Percentiles rank a stretch among this genome's conserved stretches.
These are phyloP conservation scores for Prunus kanzakura DNA, from an alignment of 306 rosid species.

Conservation along the genomic window DNA sequence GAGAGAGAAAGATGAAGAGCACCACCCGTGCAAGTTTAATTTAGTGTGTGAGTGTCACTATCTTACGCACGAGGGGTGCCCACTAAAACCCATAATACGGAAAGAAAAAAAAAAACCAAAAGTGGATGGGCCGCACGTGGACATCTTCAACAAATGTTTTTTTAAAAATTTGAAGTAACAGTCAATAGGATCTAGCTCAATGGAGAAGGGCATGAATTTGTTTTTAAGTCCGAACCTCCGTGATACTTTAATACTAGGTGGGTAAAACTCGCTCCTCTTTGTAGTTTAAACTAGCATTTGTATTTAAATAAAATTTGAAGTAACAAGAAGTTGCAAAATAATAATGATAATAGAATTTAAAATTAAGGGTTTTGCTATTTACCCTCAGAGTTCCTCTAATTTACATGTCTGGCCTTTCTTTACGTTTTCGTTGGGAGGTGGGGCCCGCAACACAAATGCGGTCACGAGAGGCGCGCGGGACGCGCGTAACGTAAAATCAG, in stretches of 20 bases:
- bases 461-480: conserved; percentile 47
- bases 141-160: conserved; percentile 31
- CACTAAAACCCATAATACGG: conserved; percentile 43
- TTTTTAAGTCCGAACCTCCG: no score
- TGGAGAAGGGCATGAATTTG: no score
- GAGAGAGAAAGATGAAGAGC: conserved; percentile 21
- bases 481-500: conserved; percentile 10
- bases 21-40: conserved; percentile 62
- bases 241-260: no score
- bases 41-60: conserved; percentile 40
- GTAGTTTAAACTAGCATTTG: no score
- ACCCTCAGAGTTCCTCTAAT: not conserved
- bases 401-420: not conserved
- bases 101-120: conserved; percentile 18
- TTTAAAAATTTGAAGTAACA: no score
- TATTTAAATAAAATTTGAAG: no score
- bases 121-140: conserved; percentile 63
- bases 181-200: no score
- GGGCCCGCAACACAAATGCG: conserved; percentile 30
- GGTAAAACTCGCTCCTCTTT: accelerated
- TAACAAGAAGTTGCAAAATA: no score
- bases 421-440: conserved; percentile 7
- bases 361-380: not conserved
- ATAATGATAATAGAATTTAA: no score
- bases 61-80: conserved; percentile 52